phyloP scores from a whole-genome alignment of 228 moss, liverwort and hornwort species.

The Sphagnum magellanicum region DNA sequence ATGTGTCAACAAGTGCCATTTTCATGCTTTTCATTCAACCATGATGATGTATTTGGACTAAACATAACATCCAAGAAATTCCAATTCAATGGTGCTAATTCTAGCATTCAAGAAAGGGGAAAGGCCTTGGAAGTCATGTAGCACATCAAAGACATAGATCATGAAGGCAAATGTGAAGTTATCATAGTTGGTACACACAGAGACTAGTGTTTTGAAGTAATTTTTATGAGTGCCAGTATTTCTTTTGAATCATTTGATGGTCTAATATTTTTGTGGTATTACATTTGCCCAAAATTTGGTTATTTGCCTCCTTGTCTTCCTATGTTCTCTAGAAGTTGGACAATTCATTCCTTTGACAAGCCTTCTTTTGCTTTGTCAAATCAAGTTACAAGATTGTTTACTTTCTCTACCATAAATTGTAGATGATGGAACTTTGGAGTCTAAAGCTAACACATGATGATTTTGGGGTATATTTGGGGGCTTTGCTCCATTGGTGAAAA shows the following conservation, averaged over 20 bases:
- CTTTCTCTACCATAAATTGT: slow-evolving; percentile 2
- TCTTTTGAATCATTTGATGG: too few species aligned
- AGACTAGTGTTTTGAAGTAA: too few species aligned
- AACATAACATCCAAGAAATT: slow-evolving; percentile 42
- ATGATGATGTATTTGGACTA: slow-evolving; percentile 44
- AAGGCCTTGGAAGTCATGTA: slow-evolving; percentile 86
- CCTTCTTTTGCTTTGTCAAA: neutral
- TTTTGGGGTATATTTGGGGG: slow-evolving; percentile 93
- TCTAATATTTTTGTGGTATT: too few species aligned
- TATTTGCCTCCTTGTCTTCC: too few species aligned
- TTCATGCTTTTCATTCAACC: slow-evolving; percentile 34
- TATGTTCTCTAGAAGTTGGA: neutral
- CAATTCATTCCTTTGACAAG: too few species aligned
- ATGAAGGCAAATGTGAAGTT: slow-evolving; percentile 75
- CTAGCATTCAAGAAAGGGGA: slow-evolving; percentile 80
- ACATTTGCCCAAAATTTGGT: too few species aligned
- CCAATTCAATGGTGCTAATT: slow-evolving; percentile 61
- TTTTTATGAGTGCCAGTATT: too few species aligned
- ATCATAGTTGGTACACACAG: slow-evolving; percentile 38
- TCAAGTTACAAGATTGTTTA: slow-evolving; percentile 1
- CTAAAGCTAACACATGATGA: slow-evolving; percentile 80
- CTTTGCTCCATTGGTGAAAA: slow-evolving; percentile 83
- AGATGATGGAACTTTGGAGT: slow-evolving; percentile 92
- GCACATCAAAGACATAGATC: slow-evolving; percentile 68
- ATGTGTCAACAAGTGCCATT: slow-evolving; percentile 16